These are phyloP conservation scores for Kazachstania taianensis DNA, from an alignment of 805 yeast genomes.

Conservation along the genomic window DNA sequence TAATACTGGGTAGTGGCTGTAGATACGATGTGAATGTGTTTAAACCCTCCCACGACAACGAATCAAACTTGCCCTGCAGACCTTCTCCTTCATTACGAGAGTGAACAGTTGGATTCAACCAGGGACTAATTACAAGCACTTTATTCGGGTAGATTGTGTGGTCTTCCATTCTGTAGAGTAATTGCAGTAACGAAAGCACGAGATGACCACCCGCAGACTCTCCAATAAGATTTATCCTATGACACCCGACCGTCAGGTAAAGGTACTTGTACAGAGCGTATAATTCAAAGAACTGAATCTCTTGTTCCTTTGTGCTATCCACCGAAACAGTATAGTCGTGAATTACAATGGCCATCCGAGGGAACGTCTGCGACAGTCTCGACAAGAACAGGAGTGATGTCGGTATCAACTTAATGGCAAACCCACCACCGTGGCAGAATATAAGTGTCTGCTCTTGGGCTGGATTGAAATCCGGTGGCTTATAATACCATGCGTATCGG, in stretches of 20 bases:
- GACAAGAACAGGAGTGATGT: constrained; percentile 9
- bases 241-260: constrained; percentile 3
- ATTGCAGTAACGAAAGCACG: constrained; percentile 11
- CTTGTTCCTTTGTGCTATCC: no score
- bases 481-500: constrained; percentile 11
- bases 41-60: constrained; percentile 9
- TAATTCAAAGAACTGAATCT: constrained; percentile 10
- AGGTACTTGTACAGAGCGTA: constrained; percentile 10
- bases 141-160: constrained; percentile 10
- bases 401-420: constrained; percentile 13
- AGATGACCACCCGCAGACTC: constrained; percentile 24
- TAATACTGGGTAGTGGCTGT: background rate
- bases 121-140: constrained; percentile 20
- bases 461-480: constrained; percentile 11
- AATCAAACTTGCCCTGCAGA: constrained; percentile 6
- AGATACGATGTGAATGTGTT: constrained; percentile 1
- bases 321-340: constrained; percentile 15
- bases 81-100: constrained; percentile 1
- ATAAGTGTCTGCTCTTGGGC: constrained; percentile 12
- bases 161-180: constrained; percentile 6
- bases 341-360: constrained; percentile 11
- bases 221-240: constrained; percentile 15
- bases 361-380: constrained; percentile 8
- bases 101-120: constrained; percentile 17
- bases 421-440: constrained; percentile 25